Percentiles rank a stretch among this genome's conserved stretches.
These are phyloP conservation scores for Sutorius eximius DNA, from an alignment of 1,284 basidiomycete species.

Conservation along the genomic window DNA sequence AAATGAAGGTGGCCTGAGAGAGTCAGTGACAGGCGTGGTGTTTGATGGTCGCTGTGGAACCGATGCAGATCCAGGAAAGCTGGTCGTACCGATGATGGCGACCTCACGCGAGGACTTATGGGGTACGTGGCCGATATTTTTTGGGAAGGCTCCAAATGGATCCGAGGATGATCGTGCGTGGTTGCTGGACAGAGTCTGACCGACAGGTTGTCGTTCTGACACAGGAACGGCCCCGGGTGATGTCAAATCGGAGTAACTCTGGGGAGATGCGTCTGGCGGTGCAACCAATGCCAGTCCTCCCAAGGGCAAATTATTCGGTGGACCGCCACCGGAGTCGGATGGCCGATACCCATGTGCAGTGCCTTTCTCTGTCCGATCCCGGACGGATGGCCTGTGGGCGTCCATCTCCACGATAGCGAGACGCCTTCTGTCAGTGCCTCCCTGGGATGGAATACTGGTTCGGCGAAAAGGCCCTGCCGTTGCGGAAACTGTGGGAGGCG, in stretches of 20 bases:
- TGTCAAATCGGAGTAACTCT: slow-evolving; percentile 48
- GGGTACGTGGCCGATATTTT: slow-evolving; percentile 24
- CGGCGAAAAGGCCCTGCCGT: slow-evolving; percentile 35
- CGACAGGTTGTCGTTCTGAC: slow-evolving; percentile 13
- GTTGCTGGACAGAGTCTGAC: slow-evolving; percentile 12
- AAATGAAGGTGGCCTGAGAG: slow-evolving; percentile 47
- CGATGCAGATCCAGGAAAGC: slow-evolving; percentile 27
- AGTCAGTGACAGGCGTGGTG: slow-evolving; percentile 15
- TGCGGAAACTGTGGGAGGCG: slow-evolving; percentile 26
- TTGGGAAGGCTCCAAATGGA: slow-evolving; percentile 21
- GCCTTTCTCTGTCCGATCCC: slow-evolving; percentile 24
- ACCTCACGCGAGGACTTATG: slow-evolving; percentile 54
- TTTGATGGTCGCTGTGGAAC: slow-evolving; percentile 27
- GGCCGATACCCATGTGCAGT: slow-evolving; percentile 29
- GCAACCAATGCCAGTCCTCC: slow-evolving; percentile 62
- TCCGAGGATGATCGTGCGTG: slow-evolving; percentile 53
- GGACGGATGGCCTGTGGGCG: slow-evolving; percentile 20
- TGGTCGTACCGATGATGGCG: slow-evolving; percentile 52
- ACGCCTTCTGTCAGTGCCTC: slow-evolving; percentile 61
- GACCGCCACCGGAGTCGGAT: slow-evolving; percentile 30
- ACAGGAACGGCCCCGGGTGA: slow-evolving; percentile 52
- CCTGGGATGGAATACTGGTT: slow-evolving; percentile 54
- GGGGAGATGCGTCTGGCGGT: slow-evolving; percentile 64
- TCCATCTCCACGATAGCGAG: slow-evolving; percentile 66
- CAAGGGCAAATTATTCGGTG: slow-evolving; percentile 37